Base-by-base conservation (phyloP, 257 asterid genomes). In the Solanum ossicruentum region DNA sequence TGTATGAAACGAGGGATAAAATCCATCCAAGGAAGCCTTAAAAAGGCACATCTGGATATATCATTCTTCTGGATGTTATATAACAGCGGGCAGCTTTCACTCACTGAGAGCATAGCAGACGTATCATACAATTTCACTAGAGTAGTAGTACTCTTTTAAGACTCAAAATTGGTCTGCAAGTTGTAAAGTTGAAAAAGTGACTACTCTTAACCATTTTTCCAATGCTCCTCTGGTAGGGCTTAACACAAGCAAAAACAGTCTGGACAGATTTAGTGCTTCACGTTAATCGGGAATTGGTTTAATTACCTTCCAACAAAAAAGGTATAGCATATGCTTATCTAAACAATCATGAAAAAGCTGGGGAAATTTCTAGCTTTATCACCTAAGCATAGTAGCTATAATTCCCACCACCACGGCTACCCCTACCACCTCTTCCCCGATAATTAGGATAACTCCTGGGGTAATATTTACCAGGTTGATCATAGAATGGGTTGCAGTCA, bases 391-490 rank as follows among this genome's bases (percentile, higher is more conserved):
- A 75, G 86, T 87, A 49, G 83, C 58, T 84, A 73, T 86, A 83
- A 85, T 88, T 88, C 41, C 89, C 92, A 65, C 86, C 86, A 49
- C 84, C 87, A n/a, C 84, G 49, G 87, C 82, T 86, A 84, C 92
- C 95, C 88, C 93, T 86, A 61, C 94, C 92, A 15, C 97, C 93
- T 81, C 95, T 86, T 84, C 93, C 94, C 88, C 97, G 84, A 87
- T 82, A 86, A 56, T 91, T 73, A 16, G 32, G 84, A 86, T 88
- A 81, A 84, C 84, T 87, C 88, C 91, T 82, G 18, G 73, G 88
- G 75, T 89, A 71, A 85, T 90, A 89, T 55, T 91, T 91, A 26
- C 91, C 88, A 0, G 89, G 87, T 77, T 93, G 94, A 47, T 93
- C 95, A 51, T 89, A 86, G 49, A 75, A 72, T 58, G 88, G 92